Evolutionary conservation across 164 flowering plant genomes (phyloP).

Genomic region (Macadamia integrifolia): DNA sequence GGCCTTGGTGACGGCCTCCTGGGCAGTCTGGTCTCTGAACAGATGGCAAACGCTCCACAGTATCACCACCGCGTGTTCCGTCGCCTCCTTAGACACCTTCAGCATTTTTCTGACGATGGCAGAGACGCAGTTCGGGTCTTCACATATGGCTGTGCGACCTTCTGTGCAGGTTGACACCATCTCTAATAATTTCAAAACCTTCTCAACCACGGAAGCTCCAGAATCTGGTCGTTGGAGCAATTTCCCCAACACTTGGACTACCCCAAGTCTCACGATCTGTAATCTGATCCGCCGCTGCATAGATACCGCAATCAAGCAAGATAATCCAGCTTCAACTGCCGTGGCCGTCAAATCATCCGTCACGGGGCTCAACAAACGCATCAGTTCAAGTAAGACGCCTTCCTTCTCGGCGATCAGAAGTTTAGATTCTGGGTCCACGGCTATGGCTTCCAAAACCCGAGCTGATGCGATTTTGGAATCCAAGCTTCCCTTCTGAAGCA

Average conservation of each 20-base stretch:
- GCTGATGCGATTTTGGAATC: conserved; percentile 27
- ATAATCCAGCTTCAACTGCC: conserved; percentile 39
- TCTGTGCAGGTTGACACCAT: conserved; percentile 45
- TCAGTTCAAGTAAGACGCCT: conserved; percentile 23
- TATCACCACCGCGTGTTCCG: conserved; percentile 71
- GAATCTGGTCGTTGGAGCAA: conserved; percentile 21
- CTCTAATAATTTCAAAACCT: conserved; percentile 52
- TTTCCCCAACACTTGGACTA: conserved; percentile 24
- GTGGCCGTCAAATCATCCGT: conserved; percentile 12
- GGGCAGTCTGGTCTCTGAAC: conserved; percentile 49
- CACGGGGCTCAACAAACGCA: conserved; percentile 22
- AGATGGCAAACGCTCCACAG: conserved; percentile 76
- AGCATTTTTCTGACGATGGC: conserved; percentile 46
- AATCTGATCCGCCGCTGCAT: conserved; percentile 29
- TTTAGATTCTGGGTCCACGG: conserved; percentile 35
- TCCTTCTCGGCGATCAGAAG: conserved; percentile 25
- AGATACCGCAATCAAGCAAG: conserved; percentile 43
- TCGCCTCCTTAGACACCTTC: conserved; percentile 62
- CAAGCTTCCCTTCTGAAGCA: conserved; percentile 22
- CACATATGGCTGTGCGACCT: conserved; percentile 58
- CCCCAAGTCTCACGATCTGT: conserved; percentile 41
- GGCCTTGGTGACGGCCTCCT: conserved; percentile 44
- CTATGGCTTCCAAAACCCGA: conserved; percentile 26
- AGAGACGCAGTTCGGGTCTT: conserved; percentile 33
- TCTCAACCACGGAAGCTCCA: conserved; percentile 30